phyloP scores from a whole-genome alignment of 768 basidiomycete species.

The Tricholoma flavovirens region DNA sequence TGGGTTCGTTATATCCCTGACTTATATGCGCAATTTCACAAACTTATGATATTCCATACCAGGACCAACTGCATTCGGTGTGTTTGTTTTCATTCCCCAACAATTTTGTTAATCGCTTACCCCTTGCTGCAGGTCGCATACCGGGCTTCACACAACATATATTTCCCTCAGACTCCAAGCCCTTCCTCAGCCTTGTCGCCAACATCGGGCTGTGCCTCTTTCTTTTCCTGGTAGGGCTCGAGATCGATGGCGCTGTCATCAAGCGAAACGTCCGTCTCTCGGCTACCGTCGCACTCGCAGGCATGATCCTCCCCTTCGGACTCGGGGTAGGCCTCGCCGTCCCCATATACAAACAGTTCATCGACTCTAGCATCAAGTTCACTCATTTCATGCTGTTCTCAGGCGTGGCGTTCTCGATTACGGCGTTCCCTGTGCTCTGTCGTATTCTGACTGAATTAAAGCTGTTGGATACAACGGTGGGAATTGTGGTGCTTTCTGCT shows the following conservation, averaged over 20 bases:
- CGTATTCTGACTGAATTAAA: conserved; percentile 89
- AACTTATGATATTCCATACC: conserved; percentile 8
- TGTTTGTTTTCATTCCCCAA: background rate
- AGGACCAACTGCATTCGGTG: conserved; percentile 49
- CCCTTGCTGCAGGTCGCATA: conserved; percentile 51
- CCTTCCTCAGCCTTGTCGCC: conserved; percentile 82
- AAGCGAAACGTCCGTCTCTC: conserved; percentile 70
- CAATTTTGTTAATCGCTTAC: background rate
- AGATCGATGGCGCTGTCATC: conserved; percentile 79
- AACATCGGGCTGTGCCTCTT: conserved; percentile 87
- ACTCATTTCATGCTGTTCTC: conserved; percentile 93
- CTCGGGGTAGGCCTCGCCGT: conserved; percentile 63
- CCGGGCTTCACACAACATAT: conserved; percentile 84
- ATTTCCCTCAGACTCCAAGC: conserved; percentile 65
- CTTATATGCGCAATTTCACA: background rate
- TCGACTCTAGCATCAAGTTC: conserved; percentile 61
- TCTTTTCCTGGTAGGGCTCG: conserved; percentile 89
- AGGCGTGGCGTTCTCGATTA: conserved; percentile 86
- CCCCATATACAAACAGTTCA: conserved; percentile 72
- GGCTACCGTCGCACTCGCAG: conserved; percentile 66
- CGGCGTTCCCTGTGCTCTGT: conserved; percentile 81
- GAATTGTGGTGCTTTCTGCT: conserved; percentile 87
- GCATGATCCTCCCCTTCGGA: conserved; percentile 85
- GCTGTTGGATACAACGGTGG: conserved; percentile 86
- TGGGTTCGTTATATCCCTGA: conserved; percentile 39